Conservation (phyloP, 176 grass and related monocot species). For the Thinopyrum elongatum region DNA sequence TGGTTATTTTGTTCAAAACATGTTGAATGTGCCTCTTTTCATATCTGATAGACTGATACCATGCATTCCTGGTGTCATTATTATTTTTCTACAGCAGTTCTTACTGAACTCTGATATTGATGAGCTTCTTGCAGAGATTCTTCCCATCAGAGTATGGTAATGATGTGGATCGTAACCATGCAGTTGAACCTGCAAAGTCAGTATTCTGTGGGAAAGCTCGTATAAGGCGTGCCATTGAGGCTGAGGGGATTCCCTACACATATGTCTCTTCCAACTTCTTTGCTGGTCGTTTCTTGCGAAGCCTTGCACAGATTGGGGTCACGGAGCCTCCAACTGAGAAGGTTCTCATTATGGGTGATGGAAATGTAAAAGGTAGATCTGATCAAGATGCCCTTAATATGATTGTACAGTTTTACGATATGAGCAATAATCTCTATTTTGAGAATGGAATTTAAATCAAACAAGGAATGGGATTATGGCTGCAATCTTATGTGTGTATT, state of each 20-base stretch:
- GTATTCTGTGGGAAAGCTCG: slow-evolving; percentile 15
- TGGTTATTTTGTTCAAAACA: not conserved
- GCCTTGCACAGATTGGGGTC: slow-evolving; percentile 20
- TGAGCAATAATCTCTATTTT: not conserved
- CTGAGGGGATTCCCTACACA: slow-evolving; percentile 40
- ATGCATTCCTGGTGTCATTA: not conserved
- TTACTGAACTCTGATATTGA: not conserved
- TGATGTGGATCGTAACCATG: slow-evolving; percentile 37
- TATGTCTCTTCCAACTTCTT: slow-evolving; percentile 46
- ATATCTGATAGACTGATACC: not conserved
- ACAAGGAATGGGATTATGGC: not conserved
- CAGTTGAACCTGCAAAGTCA: slow-evolving; percentile 37
- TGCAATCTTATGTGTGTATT: not conserved
- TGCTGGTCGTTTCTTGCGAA: slow-evolving; percentile 36
- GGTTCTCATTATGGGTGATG: slow-evolving; percentile 47
- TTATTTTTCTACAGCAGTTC: not conserved
- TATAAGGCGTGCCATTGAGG: slow-evolving; percentile 39
- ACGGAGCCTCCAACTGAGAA: slow-evolving; percentile 37
- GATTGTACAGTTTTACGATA: not conserved
- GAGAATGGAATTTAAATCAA: not conserved
- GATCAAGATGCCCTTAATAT: not conserved
- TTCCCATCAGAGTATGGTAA: slow-evolving; percentile 47
- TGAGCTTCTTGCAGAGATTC: slow-evolving; percentile 32
- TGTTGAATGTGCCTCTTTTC: not conserved
- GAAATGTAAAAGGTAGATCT: slow-evolving; percentile 47